Evolutionary conservation across 2,329 filamentous ascomycete genomes (phyloP), one percentile per base, ranked within the genome.

Genomic region (Ophiocordyceps sinensis): DNA sequence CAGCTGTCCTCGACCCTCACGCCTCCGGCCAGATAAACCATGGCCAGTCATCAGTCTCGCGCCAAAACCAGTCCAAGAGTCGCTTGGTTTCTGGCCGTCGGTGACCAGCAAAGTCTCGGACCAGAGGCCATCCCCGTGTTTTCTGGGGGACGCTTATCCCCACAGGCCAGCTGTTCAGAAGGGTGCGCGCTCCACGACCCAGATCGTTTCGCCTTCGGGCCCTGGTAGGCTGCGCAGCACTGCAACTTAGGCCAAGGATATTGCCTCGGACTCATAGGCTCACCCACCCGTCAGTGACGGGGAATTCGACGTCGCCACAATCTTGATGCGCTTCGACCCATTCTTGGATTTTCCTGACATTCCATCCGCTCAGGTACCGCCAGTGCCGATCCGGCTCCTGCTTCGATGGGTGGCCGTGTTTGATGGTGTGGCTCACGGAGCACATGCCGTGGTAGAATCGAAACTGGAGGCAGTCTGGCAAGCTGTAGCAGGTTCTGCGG

Each of bases 401-500:
- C 43, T 56, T 56, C 5, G 49, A 52, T 4, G 66, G 66, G 21
- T 55, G 51, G 13, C 67, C 66, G 14, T 67, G 53, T 45, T 50
- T 57, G 45, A 68, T 59, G 7, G 54, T 52, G 41, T 48, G 49
- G 41, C 54, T 49, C 28, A 62, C 54, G 5, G 51, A 46, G 47
- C 67, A 70, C 34, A 62, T 47, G 26, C 60, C 55, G n/a, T 62
- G 47, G 28, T 56, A 50, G 48, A 58, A 69, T 28, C 53, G 54
- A 47, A 58, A 69, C 47, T 66, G 63, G 45, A 67, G 58, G 53
- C 66, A 70, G 9, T 51, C 43, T 1, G 45, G 28, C 28, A 55
- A 40, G 36, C 51, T 55, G 34, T 61, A 49, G 49, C 73, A 77
- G 3, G 66, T 65, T 26, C 50, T 51, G 3, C 54, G 56, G 51